These are phyloP conservation scores for Arthrobotrys conoides DNA, from an alignment of 2,329 filamentous ascomycete genomes.

Conservation along the genomic window DNA sequence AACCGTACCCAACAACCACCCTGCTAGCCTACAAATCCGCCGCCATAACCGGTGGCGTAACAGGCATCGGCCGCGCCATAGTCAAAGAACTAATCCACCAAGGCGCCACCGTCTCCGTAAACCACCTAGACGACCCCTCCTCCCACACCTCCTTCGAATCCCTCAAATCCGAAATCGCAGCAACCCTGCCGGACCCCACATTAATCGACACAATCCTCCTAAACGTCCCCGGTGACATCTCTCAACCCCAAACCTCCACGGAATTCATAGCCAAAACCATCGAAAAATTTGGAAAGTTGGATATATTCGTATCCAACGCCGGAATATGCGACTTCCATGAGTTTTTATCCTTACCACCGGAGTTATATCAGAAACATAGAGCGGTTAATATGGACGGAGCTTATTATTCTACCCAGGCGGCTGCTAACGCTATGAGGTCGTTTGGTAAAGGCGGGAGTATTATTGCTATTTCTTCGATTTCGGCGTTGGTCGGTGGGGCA, in stretches of 20 bases:
- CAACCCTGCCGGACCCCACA: constrained; percentile 69
- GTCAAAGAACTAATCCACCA: constrained; percentile 83
- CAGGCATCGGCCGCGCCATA: constrained; percentile 89
- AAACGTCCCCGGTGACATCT: constrained; percentile 82
- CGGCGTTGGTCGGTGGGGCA: constrained; percentile 82
- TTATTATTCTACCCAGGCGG: constrained; percentile 89
- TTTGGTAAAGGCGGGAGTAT: constrained; percentile 80
- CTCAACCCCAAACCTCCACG: constrained; percentile 78
- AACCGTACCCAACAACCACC: constrained; percentile 61
- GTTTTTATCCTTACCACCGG: constrained; percentile 80
- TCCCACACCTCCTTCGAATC: constrained; percentile 72
- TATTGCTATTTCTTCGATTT: constrained; percentile 81
- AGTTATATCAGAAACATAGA: constrained; percentile 80
- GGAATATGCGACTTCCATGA: constrained; percentile 90
- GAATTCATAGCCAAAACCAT: constrained; percentile 78
- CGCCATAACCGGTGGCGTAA: constrained; percentile 88
- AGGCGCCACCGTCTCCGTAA: constrained; percentile 83
- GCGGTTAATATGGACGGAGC: constrained; percentile 87
- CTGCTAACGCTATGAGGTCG: constrained; percentile 82
- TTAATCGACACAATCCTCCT: constrained; percentile 71
- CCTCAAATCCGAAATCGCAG: constrained; percentile 70
- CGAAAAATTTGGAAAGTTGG: constrained; percentile 71
- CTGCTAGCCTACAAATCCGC: constrained; percentile 82
- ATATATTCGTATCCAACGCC: constrained; percentile 74
- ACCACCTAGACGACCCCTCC: constrained; percentile 72